Evolutionary conservation across 169 alveolate genomes (phyloP), one percentile per base, ranked within the genome.

Genomic region (Plasmodium chabaudi): DNA sequence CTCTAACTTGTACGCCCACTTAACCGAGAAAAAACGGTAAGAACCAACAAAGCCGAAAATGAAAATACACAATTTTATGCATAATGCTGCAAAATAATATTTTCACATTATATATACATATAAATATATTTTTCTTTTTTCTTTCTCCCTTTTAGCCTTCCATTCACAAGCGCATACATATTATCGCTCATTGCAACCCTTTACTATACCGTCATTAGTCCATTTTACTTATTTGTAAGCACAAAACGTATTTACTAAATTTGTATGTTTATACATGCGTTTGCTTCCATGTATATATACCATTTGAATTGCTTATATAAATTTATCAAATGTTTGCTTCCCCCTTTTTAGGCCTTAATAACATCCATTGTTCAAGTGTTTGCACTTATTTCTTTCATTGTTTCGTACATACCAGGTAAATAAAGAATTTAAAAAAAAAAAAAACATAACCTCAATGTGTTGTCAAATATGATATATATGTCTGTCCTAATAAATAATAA

Each of bases 331-430:
- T 17, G 19, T 53, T 9, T 15, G 1, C 4, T 23, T 77, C 39
- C 21, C 27, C 17, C 19, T 49, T 51, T 7, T 63, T 21, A 82
- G 90, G 90, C 90, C 21, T 13, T 82, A 47, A 82, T 82, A 42
- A 82, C 90, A 15, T 67, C 90, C 27, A 49, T 82, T 82, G 72
- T 82, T 13, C 90, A 82, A 82, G 71, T 82, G 25, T 49, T 82
- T 19, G 90, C 90, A 23, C 90, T 82, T 47, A 82, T 82, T 17
- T 82, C 90, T 4, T 82, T 82, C 34, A 67, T 82, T 34, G 84
- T 67, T 59, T 82, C 90, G 0, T 82, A 82, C 47, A 82, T 82
- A 82, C 90, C 90, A 65, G 90, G 90, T 67, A 82, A 21, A 25
- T 13, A 67, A 39, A 53, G 23, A 27, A 15, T 34, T 9, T 13